phyloP scores from a whole-genome alignment of 2,329 filamentous ascomycete genomes.

The Calonectria ilicicola region DNA sequence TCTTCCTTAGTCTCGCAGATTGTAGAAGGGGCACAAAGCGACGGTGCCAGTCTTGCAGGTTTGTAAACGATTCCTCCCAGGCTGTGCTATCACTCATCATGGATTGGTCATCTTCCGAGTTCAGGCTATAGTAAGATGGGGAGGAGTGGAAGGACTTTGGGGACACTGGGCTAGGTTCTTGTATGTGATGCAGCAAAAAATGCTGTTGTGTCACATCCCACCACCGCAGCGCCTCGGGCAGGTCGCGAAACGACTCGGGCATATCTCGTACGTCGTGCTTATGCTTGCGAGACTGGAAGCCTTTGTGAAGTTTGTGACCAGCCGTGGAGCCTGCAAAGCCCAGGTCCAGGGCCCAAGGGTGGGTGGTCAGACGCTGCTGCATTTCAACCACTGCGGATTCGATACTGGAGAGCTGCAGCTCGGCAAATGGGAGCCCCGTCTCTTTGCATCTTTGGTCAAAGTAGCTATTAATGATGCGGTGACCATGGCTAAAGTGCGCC shows the following conservation, averaged over 20 bases:
- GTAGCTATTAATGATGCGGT: constrained; percentile 35
- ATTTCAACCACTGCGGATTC: constrained; percentile 35
- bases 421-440: constrained; percentile 21
- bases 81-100: neutral
- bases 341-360: constrained; percentile 33
- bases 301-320: constrained; percentile 8
- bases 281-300: constrained; percentile 15
- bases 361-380: constrained; percentile 36
- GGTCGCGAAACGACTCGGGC: constrained; percentile 31
- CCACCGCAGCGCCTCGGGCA: constrained; percentile 31
- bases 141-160: neutral
- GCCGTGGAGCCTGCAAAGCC: constrained; percentile 16
- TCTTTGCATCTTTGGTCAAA: constrained; percentile 29
- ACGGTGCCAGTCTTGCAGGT: constrained; percentile 32
- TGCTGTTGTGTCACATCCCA: constrained; percentile 36
- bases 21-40: constrained; percentile 29
- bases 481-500: constrained; percentile 32
- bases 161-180: neutral
- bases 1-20: constrained; percentile 16
- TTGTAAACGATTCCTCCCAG: constrained; percentile 24
- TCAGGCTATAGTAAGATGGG: neutral
- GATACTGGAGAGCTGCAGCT: constrained; percentile 24
- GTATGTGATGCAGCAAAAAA: constrained; percentile 18
- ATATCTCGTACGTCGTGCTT: constrained; percentile 27
- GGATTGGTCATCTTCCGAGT: neutral